Evolutionary conservation across 352 stramenopile species (phyloP), one percentile per base, ranked within the genome.

Genomic region (Phytophthora constricta): DNA sequence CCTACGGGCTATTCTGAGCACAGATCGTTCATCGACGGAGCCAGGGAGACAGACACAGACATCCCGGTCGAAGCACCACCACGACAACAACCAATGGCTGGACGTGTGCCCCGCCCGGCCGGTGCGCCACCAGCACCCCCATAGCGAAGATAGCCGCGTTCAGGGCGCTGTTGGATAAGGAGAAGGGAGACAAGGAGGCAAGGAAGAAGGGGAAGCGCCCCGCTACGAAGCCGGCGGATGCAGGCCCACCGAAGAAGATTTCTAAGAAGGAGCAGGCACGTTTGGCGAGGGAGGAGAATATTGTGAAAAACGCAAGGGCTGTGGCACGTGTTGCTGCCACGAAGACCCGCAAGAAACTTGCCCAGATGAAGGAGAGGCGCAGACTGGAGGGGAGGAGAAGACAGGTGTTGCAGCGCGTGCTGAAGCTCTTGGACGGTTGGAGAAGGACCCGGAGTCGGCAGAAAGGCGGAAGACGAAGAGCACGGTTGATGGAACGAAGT

Each of bases 121-220:
- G 14, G n/a, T n/a, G n/a, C 26, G n/a, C 47, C 47, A 43, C 26
- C 5, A n/a, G 23, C 20, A 27, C 52, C 52, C 52, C 52, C 14
- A 50, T 59, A 39, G 52, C 34, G 14, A 50, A 59, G 25, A 8
- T 19, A 17, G 39, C 52, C 0, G 37, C 37, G 20, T 59, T 50
- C 14, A 0, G 34, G 0, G 39, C 23, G 20, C 3, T 26, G 17
- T 16, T 50, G 52, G n/a, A 49, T 23, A 39, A 59, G 23, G 39
- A 50, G 23, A n/a, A 11, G 27, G 42, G n/a, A n/a, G n/a, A n/a
- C n/a, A n/a, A n/a, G n/a, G n/a, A n/a, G n/a, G 33, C 8, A 41
- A 41, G 33, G 8, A 41, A 41, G 14, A 41, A 41, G n/a, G n/a
- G n/a, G n/a, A n/a, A n/a, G n/a, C n/a, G n/a, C n/a, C n/a, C n/a